Base-by-base conservation (phyloP, 139 green algal species). In the Prasinococcaceae sp. region DNA sequence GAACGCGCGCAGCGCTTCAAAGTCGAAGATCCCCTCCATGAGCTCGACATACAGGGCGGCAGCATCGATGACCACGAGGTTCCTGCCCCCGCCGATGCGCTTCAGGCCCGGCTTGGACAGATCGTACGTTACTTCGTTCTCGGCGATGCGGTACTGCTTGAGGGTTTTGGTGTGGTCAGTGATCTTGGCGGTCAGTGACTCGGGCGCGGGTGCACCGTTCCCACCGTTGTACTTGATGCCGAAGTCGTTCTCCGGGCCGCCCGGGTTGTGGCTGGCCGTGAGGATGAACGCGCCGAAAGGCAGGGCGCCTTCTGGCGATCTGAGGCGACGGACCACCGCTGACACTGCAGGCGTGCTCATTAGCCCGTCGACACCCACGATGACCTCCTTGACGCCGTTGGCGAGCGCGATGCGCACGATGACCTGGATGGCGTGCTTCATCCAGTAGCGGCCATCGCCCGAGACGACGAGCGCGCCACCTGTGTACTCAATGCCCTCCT, bases 141-240 rank as follows among this genome's bases (percentile, higher is more conserved):
- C 42, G 20, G 72, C 90, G 41, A 86, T 76, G 36, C 82, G 78
- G 47, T 94, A 77, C 39, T 76, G 58, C 2, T 60, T 66, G 66
- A 96, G 84, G 35, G 58, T 84, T 36, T 75, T 55, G 16, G 87
- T 96, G 69, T 82, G 81, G 6, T 67, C 74, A 48, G 74, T 95
- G 68, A 96, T 96, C 6, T 23, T 20, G 44, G 70, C 32, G 4
- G 65, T 73, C 24, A 73, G 35, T 4, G n/a, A 27, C 29, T 73
- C 65, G 2, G 43, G 63, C 14, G 65, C 65, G 35, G 65, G 61
- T 12, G 51, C 65, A 24, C 65, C 65, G 50, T 68, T 74, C 12
- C 66, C 52, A 24, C 38, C 55, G 49, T 73, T 73, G 65, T 73
- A 73, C 63, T 73, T 73, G 52, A 73, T 73, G 47, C 65, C 65